Evolutionary conservation across 2,329 filamentous ascomycete genomes (phyloP), one percentile per base, ranked within the genome.

Genomic region (Diplodia corticola): DNA sequence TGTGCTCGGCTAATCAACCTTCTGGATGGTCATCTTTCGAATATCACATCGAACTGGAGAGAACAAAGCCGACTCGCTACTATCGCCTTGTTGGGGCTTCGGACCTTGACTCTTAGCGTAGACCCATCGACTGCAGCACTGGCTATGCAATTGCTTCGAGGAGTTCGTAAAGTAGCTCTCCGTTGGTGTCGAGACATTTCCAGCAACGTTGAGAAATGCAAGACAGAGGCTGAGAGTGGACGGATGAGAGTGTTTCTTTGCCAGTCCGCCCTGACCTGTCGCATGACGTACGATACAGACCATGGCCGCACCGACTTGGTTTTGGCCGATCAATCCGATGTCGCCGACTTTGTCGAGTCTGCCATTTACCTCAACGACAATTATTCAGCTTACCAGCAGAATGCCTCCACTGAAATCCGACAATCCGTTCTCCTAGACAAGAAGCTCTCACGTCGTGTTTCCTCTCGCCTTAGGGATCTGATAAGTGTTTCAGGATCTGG

Each of bases 301-400:
- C 9, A 15, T 4, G 3, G 13, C 7, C 49, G 35, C 10, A 17
- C 64, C 3, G 15, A 33, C 1, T 17, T 6, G 3, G 9, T 64
- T 9, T 22, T 67, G 1, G 28, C 59, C 0, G 67, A 65, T 0
- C 13, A 68, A 1, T 40, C 70, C 1, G 71, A 76, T 60, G 68
- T 78, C 2, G 74, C 77, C 0, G 69, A 76, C 9, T 73, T 80
- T n/a, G 69, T 80, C 0, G 74, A 80, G 66, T 79, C 77, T 59
- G 73, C 70, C 13, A 79, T 80, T 20, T 69, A 71, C 0, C 73
- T 82, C 24, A 73, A 78, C n/a, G 76, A 82, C 59, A 68, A 71
- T n/a, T 69, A 65, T 20, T 63, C 68, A 24, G 33, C 67, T 2
- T 44, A 53, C 1, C 17, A 63, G 4, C 26, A 66, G 26, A 24